Conservation (phyloP, 306 rosid species). For the Acacia acuminata region DNA sequence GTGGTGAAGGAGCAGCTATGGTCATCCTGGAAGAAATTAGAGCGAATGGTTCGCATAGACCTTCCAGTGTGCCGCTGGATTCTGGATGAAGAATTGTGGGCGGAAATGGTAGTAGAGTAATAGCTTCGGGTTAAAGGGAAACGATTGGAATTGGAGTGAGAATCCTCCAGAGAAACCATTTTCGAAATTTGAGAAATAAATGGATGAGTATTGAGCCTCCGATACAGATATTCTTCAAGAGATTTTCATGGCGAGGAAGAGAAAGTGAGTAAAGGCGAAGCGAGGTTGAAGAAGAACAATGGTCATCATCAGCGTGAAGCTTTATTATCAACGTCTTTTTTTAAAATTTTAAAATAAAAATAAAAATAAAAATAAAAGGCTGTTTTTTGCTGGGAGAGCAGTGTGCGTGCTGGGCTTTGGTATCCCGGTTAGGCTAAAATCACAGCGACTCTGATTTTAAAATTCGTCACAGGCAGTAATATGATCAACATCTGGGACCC, state of each 20-base stretch:
- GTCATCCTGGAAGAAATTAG: conserved; percentile 70
- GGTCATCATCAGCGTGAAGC: neutral
- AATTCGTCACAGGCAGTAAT: conserved; percentile 37
- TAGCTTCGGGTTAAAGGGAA: conserved; percentile 50
- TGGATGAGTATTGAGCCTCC: neutral
- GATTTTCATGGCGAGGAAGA: conserved; percentile 36
- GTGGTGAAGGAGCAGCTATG: conserved; percentile 47
- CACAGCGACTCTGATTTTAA: conserved; percentile 17
- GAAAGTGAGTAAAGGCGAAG: conserved; percentile 25
- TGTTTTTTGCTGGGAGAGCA: conserved; percentile 35
- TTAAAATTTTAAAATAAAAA: conserved; percentile 17
- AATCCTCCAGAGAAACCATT: conserved; percentile 87
- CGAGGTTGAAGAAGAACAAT: conserved; percentile 32
- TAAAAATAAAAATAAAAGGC: conserved; percentile 35
- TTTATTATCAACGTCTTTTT: neutral
- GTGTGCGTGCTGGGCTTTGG: conserved; percentile 39
- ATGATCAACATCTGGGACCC: neutral
- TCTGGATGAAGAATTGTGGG: conserved; percentile 44
- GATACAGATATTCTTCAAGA: neutral
- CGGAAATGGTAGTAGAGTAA: conserved; percentile 46
- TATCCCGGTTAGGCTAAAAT: neutral
- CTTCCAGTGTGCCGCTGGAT: conserved; percentile 67
- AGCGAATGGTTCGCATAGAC: conserved; percentile 91
- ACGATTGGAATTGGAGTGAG: conserved; percentile 62
- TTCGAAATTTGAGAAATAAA: neutral